Conservation (phyloP, 2,329 filamentous ascomycete genomes). For the Colletotrichum trifolii region DNA sequence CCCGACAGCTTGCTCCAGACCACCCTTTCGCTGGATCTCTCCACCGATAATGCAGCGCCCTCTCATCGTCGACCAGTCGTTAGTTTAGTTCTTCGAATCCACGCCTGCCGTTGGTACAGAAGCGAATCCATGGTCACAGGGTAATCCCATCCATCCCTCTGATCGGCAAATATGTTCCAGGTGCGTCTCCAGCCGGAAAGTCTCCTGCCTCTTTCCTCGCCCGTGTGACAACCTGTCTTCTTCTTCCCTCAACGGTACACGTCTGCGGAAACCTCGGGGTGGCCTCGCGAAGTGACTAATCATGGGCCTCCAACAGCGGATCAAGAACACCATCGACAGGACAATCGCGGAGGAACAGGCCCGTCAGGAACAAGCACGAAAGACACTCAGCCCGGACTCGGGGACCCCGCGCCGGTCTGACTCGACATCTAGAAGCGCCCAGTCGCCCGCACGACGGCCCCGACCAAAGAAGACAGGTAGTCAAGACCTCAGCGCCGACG, state of each 20-base stretch:
- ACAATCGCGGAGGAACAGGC: conserved; percentile 93
- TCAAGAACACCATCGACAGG: conserved; percentile 86
- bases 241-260: no score
- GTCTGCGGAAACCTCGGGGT: no score
- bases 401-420: conserved; percentile 44
- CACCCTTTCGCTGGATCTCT: neutral
- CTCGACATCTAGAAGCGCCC: conserved; percentile 43
- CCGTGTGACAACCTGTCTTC: neutral
- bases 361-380: conserved; percentile 67
- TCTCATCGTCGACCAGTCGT: conserved; percentile 21
- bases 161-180: conserved; percentile 42
- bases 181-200: conserved; percentile 35
- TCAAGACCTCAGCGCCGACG: conserved; percentile 50
- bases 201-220: conserved; percentile 3
- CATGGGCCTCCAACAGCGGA: conserved; percentile 63
- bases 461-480: conserved; percentile 52
- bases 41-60: conserved; percentile 30
- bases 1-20: neutral
- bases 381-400: conserved; percentile 24
- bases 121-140: conserved; percentile 33
- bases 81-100: conserved; percentile 6
- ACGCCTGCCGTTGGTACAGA: conserved; percentile 5
- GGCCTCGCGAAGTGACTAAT: neutral
- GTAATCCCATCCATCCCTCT: conserved; percentile 34
- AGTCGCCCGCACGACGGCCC: conserved; percentile 39